Percentiles rank a stretch among this genome's conserved stretches.
phyloP scores from a whole-genome alignment of 2,329 filamentous ascomycete species.

The Hawksworthiomyces lignivorus region DNA sequence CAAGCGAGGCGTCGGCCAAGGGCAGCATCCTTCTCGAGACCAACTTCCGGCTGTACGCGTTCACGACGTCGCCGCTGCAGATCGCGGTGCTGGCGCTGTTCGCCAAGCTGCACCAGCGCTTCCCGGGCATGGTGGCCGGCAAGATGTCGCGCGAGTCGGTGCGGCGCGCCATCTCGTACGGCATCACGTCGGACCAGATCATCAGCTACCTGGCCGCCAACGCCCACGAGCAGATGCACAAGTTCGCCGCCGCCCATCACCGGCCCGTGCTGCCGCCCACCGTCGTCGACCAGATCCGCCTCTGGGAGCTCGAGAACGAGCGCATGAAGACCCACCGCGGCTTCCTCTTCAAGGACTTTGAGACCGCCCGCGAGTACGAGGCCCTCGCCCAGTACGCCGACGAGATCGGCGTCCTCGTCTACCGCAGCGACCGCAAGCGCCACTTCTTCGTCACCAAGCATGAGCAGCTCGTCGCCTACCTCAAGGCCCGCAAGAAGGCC shows the following conservation, averaged over 20 bases:
- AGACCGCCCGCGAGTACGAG: slow-evolving; percentile 60
- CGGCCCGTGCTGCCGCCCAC: slow-evolving; percentile 81
- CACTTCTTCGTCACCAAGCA: slow-evolving; percentile 90
- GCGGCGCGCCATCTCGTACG: slow-evolving; percentile 75
- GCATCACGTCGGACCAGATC: slow-evolving; percentile 93
- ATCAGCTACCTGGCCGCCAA: slow-evolving; percentile 87
- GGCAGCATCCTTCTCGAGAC: slow-evolving; percentile 96
- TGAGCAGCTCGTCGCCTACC: slow-evolving; percentile 78
- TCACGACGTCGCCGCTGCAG: slow-evolving; percentile 87
- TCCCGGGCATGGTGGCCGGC: slow-evolving; percentile 88
- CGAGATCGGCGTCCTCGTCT: slow-evolving; percentile 82
- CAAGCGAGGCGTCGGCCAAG: slow-evolving; percentile 37
- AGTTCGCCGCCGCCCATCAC: slow-evolving; percentile 48
- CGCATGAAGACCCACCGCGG: slow-evolving; percentile 78
- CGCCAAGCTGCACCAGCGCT: slow-evolving; percentile 77
- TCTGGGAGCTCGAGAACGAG: slow-evolving; percentile 97
- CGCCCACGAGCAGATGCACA: slow-evolving; percentile 89
- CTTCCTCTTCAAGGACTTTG: slow-evolving; percentile 86
- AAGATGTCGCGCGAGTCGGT: slow-evolving; percentile 85
- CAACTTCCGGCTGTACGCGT: slow-evolving; percentile 95
- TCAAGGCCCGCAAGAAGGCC: slow-evolving; percentile 56
- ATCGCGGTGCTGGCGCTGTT: slow-evolving; percentile 93
- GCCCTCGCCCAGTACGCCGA: slow-evolving; percentile 72
- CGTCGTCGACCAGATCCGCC: slow-evolving; percentile 90
- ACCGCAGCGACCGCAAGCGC: slow-evolving; percentile 70